A percentile compares a stretch with the other conserved stretches of the same genome.
These are phyloP conservation scores for Xylaria nigripes DNA, from an alignment of 495 filamentous ascomycete species.

Conservation along the genomic window DNA sequence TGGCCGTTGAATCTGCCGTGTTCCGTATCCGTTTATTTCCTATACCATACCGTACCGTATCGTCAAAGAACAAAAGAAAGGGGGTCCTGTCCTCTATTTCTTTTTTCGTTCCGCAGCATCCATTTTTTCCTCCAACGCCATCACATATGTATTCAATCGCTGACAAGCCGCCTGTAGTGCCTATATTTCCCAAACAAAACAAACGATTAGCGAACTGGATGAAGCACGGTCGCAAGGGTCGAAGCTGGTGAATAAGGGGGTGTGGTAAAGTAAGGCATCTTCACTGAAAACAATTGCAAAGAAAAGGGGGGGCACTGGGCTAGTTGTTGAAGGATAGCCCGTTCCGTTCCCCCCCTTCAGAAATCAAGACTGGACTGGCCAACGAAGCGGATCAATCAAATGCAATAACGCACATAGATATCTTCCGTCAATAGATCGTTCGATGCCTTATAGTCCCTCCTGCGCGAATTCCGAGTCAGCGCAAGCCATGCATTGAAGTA, in stretches of 20 bases:
- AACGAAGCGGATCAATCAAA: constrained; percentile 31
- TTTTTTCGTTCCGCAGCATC: constrained; percentile 51
- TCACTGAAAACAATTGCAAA: constrained; percentile 11
- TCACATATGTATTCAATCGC: constrained; percentile 74
- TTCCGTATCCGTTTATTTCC: not conserved
- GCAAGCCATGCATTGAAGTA: not conserved
- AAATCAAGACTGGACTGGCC: constrained; percentile 13
- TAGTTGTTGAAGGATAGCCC: constrained; percentile 7
- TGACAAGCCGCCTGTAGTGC: constrained; percentile 81
- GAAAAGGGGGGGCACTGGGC: constrained; percentile 9
- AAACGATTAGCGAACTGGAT: constrained; percentile 6
- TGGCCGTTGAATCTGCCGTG: not conserved
- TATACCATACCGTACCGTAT: too few species aligned
- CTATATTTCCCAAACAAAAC: constrained; percentile 35
- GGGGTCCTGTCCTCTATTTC: constrained; percentile 25
- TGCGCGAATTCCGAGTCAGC: constrained; percentile 5
- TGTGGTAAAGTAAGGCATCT: constrained; percentile 5
- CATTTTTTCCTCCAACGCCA: constrained; percentile 73
- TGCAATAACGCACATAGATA: constrained; percentile 73
- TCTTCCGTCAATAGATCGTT: constrained; percentile 94
- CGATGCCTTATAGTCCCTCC: constrained; percentile 80
- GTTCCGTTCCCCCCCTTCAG: constrained; percentile 10
- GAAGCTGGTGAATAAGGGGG: constrained; percentile 1
- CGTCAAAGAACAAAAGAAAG: constrained; percentile 3
- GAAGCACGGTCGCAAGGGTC: not conserved